Evolutionary conservation across 805 yeast species (phyloP).

Genomic region (Yueomyces sinensis): DNA sequence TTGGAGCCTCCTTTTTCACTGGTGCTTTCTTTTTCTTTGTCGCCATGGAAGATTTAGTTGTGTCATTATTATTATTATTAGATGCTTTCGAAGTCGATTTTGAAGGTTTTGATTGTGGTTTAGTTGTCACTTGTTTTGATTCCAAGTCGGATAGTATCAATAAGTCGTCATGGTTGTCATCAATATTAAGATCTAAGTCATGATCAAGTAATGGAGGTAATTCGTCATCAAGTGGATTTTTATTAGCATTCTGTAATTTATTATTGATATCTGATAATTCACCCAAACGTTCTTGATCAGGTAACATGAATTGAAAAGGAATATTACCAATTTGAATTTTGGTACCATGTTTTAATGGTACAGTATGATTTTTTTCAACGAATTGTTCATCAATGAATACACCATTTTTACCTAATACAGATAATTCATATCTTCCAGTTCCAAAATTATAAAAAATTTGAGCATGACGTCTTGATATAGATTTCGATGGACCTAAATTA

Average conservation of each 20-base stretch:
- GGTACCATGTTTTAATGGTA: constrained; percentile 69
- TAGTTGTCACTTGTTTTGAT: too few species aligned
- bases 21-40: constrained; percentile 22
- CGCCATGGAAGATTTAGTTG: constrained; percentile 18
- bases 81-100: background rate
- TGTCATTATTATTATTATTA: constrained; percentile 3
- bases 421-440: constrained; percentile 83
- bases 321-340: constrained; percentile 90
- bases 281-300: constrained; percentile 37
- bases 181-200: constrained; percentile 2
- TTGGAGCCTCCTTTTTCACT: constrained; percentile 25
- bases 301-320: constrained; percentile 76
- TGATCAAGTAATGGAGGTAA: constrained; percentile 5
- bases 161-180: background rate
- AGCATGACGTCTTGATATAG: constrained; percentile 89
- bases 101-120: background rate
- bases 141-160: too few species aligned
- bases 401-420: constrained; percentile 89
- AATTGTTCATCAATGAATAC: constrained; percentile 90
- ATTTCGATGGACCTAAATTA: constrained; percentile 83
- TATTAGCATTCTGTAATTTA: background rate
- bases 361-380: constrained; percentile 83
- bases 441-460: constrained; percentile 94
- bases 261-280: constrained; percentile 21
- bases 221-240: background rate